phyloP scores from a whole-genome alignment of 352 stramenopile species.

The Pythium apleroticum region DNA sequence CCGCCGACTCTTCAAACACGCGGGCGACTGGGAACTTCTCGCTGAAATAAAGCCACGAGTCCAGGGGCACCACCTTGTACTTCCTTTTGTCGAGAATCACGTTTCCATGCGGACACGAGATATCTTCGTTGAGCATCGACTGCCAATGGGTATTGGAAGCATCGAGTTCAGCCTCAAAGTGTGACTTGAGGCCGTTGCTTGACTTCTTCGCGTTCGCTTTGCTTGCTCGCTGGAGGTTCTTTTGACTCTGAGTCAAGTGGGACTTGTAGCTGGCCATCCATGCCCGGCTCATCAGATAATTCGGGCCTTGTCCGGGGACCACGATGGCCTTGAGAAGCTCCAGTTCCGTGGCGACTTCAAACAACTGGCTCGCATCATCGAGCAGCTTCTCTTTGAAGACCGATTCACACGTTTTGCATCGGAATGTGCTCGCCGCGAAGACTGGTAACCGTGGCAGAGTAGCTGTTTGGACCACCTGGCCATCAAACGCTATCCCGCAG shows the following conservation, averaged over 20 bases:
- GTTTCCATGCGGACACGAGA: slow-evolving; percentile 68
- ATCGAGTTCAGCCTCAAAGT: slow-evolving; percentile 18
- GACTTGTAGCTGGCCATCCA: slow-evolving; percentile 78
- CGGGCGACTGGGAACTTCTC: slow-evolving; percentile 47
- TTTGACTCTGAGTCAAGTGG: slow-evolving; percentile 51
- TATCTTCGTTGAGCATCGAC: slow-evolving; percentile 64
- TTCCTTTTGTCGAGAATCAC: slow-evolving; percentile 67
- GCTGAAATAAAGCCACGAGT: slow-evolving; percentile 67
- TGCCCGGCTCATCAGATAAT: slow-evolving; percentile 62
- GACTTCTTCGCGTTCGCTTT: slow-evolving; percentile 30
- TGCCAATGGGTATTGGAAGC: slow-evolving; percentile 35
- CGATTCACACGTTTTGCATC: slow-evolving; percentile 46
- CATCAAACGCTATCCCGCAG: slow-evolving; percentile 30
- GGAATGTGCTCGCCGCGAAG: slow-evolving; percentile 48
- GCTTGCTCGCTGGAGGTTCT: slow-evolving; percentile 35
- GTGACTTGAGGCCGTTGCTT: slow-evolving; percentile 26
- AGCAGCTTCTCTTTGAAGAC: slow-evolving; percentile 53
- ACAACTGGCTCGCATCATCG: slow-evolving; percentile 49
- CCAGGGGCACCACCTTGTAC: slow-evolving; percentile 47
- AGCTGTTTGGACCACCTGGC: slow-evolving; percentile 1
- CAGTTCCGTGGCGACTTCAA: slow-evolving; percentile 48
- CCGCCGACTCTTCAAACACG: slow-evolving; percentile 35
- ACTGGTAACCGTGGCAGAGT: slow-evolving; percentile 11
- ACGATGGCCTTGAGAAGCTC: slow-evolving; percentile 50
- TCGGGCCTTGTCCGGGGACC: slow-evolving; percentile 22